Base-by-base conservation (phyloP, 169 alveolate genomes). In the Condylostoma magnum region DNA sequence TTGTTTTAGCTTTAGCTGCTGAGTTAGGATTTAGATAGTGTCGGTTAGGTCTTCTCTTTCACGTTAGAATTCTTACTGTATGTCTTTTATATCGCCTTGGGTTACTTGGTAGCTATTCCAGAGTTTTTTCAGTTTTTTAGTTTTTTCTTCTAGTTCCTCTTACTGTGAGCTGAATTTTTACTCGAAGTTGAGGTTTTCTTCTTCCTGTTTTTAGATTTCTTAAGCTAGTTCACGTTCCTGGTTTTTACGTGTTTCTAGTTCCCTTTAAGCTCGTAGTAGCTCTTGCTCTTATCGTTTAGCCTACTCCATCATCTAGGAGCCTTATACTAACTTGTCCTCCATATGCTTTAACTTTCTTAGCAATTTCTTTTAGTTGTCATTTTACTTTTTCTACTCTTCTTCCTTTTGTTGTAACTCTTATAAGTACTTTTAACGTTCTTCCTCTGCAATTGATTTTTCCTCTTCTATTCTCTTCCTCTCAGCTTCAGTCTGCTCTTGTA, bases 241-340 rank as follows among this genome's bases (percentile, higher is more conserved):
- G 5, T 47, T 48, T 66, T 82, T 83, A 58, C 73, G 84, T 38
- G 72, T 77, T 52, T 89, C 90, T n/a, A 91, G 65, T 48, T 79
- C 87, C 57, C 79, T 57, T 73, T 89, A 63, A 20, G 93, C 83
- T 58, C 83, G 81, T 50, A 66, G 78, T 33, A 91, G 84, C 71
- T 90, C 95, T 79, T 84, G 81, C 58, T 92, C 95, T 71, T 87
- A 88, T 73, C 84, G 84, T 50, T 70, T 80, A 31, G 94, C 91
- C n/a, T 86, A 82, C 80, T 76, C 93, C 74, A 82, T 78, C 22
- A 76, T 78, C 53, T 80, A 65, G 25, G 84, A 69, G 15, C 93
- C 95, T 15, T 66, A 76, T 15, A 84, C 67, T 34, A 92, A 80
- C 75, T 92, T 86, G 31, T 85, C 90, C 78, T 89, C 94, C 95